phyloP scores from a whole-genome alignment of 2,329 filamentous ascomycete species.

The Clonostachys byssicola region DNA sequence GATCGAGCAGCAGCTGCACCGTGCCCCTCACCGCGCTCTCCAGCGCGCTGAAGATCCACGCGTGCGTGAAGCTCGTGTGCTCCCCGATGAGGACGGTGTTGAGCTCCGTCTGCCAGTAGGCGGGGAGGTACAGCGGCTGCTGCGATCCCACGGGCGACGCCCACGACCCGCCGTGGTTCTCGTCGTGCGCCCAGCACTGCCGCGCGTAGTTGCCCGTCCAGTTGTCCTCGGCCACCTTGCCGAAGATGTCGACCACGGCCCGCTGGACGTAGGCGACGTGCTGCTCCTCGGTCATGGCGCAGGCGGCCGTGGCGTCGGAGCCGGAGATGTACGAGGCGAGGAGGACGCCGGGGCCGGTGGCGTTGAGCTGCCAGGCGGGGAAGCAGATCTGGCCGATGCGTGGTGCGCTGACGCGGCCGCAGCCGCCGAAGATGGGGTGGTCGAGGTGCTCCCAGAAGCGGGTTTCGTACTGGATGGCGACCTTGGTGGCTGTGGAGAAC shows the following conservation, averaged over 20 bases:
- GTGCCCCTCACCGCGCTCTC: conserved; percentile 64
- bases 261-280: conserved; percentile 61
- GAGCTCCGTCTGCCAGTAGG: conserved; percentile 66
- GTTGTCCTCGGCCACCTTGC: conserved; percentile 31
- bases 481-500: conserved; percentile 52
- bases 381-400: conserved; percentile 62
- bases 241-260: conserved; percentile 64
- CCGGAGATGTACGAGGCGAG: conserved; percentile 54
- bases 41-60: conserved; percentile 64
- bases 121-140: conserved; percentile 65
- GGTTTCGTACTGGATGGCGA: conserved; percentile 64
- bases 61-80: conserved; percentile 68
- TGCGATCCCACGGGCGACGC: conserved; percentile 56
- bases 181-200: conserved; percentile 61
- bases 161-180: conserved; percentile 60
- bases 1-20: conserved; percentile 53
- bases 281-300: conserved; percentile 47
- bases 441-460: conserved; percentile 53
- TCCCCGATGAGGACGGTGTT: conserved; percentile 67
- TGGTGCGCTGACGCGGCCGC: conserved; percentile 55
- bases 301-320: conserved; percentile 30
- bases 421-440: conserved; percentile 59
- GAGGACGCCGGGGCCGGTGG: conserved; percentile 57
- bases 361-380: conserved; percentile 63
- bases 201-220: conserved; percentile 63